Conservation (phyloP, 2,329 filamentous ascomycete species). For the Monosporascus sp. region DNA sequence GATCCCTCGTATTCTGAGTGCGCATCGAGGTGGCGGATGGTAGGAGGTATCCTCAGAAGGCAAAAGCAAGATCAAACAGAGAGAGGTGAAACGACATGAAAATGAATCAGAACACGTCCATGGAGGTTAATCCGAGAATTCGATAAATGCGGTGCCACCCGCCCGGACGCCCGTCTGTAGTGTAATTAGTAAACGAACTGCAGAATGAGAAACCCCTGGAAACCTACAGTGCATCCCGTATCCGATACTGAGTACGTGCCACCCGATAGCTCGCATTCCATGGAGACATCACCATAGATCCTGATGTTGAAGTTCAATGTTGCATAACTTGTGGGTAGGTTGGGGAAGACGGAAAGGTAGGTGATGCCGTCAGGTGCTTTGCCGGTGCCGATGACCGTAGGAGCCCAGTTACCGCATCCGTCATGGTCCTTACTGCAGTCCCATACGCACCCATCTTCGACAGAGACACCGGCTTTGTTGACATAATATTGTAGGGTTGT, state of each 20-base stretch:
- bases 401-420: constrained; percentile 77
- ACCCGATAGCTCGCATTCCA: constrained; percentile 59
- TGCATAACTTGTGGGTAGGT: constrained; percentile 66
- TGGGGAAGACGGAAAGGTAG: constrained; percentile 81
- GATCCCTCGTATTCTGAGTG: constrained; percentile 15
- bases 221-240: constrained; percentile 77
- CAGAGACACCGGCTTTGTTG: constrained; percentile 69
- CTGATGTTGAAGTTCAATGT: constrained; percentile 74
- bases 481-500: constrained; percentile 97
- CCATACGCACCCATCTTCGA: constrained; percentile 74
- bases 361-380: constrained; percentile 58
- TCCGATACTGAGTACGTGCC: constrained; percentile 55
- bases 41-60: constrained; percentile 29
- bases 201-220: not conserved
- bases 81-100: constrained; percentile 18
- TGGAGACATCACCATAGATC: constrained; percentile 60
- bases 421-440: constrained; percentile 40
- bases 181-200: constrained; percentile 11
- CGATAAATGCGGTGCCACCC: constrained; percentile 38
- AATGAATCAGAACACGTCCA: constrained; percentile 7
- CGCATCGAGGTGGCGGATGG: constrained; percentile 20
- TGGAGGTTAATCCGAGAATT: constrained; percentile 32
- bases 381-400: constrained; percentile 79
- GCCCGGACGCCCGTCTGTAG: constrained; percentile 37
- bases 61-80: constrained; percentile 17